Evolutionary conservation across 345 rosid genomes (phyloP).

Genomic region (Pugionium cornutum): DNA sequence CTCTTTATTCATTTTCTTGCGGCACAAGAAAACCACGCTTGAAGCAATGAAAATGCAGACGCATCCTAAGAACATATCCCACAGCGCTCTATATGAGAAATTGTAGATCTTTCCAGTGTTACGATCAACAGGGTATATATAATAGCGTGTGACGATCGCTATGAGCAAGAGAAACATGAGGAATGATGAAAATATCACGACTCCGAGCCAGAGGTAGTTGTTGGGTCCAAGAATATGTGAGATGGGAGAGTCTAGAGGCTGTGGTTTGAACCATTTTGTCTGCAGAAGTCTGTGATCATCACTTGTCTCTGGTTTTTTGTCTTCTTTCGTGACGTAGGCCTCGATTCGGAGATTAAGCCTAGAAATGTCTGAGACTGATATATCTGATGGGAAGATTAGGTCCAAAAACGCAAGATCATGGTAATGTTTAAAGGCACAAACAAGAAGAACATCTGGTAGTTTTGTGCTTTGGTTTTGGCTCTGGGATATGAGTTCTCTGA

Average conservation of each 20-base stretch:
- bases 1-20: constrained; percentile 46
- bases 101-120: constrained; percentile 44
- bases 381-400: constrained; percentile 55
- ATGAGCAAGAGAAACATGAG: constrained; percentile 57
- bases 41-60: constrained; percentile 51
- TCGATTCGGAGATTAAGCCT: constrained; percentile 46
- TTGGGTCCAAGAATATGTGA: constrained; percentile 67
- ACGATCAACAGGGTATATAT: constrained; percentile 59
- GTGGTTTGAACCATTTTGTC: constrained; percentile 60
- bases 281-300: constrained; percentile 31
- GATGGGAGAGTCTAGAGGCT: constrained; percentile 49
- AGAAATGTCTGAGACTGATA: constrained; percentile 36
- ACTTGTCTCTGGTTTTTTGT: constrained; percentile 34
- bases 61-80: constrained; percentile 59
- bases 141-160: constrained; percentile 62
- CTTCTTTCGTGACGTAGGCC: constrained; percentile 58
- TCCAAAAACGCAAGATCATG: constrained; percentile 60
- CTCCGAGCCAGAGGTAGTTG: constrained; percentile 73
- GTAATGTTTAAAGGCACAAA: constrained; percentile 60
- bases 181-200: constrained; percentile 65
- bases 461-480: constrained; percentile 38
- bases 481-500: constrained; percentile 56
- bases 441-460: constrained; percentile 56
- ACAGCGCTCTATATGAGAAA: constrained; percentile 44
- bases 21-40: constrained; percentile 60